Evolutionary conservation across 2,329 filamentous ascomycete genomes (phyloP).

Genomic region (Emericellopsis cladophorae): DNA sequence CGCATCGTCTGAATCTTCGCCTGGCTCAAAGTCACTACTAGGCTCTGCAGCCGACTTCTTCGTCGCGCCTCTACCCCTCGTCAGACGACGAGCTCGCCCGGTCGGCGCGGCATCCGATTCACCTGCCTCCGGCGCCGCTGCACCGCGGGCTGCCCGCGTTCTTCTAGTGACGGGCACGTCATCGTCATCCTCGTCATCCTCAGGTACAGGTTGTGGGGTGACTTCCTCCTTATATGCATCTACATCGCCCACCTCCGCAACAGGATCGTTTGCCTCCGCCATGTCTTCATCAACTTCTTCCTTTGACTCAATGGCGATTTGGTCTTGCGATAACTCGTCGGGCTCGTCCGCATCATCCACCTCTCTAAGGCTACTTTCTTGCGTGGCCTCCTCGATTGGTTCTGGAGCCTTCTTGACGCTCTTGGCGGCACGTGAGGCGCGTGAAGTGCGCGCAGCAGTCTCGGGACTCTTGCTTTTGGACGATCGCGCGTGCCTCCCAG

Average conservation of each 20-base stretch:
- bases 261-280: slow-evolving; percentile 8
- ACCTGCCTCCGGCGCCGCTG: slow-evolving; percentile 14
- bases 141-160: slow-evolving; percentile 24
- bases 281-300: slow-evolving; percentile 16
- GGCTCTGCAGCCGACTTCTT: slow-evolving; percentile 37
- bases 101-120: slow-evolving; percentile 16
- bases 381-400: slow-evolving; percentile 38
- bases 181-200: slow-evolving; percentile 26
- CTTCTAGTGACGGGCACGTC: slow-evolving; percentile 33
- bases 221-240: no score
- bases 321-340: slow-evolving; percentile 23
- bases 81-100: slow-evolving; percentile 29
- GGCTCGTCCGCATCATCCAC: slow-evolving; percentile 19
- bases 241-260: slow-evolving; percentile 14
- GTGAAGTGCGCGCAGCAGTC: slow-evolving; percentile 23
- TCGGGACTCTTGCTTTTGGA: slow-evolving; percentile 47
- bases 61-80: slow-evolving; percentile 24
- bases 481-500: slow-evolving; percentile 43
- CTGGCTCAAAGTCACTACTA: slow-evolving; percentile 50
- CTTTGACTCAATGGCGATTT: slow-evolving; percentile 13
- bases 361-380: slow-evolving; percentile 32
- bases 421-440: slow-evolving; percentile 37
- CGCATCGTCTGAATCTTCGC: slow-evolving; percentile 44
- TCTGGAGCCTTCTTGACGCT: slow-evolving; percentile 33
- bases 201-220: slow-evolving; percentile 14